phyloP scores from a whole-genome alignment of 306 rosid genomes.

The Arachis stenosperma region DNA sequence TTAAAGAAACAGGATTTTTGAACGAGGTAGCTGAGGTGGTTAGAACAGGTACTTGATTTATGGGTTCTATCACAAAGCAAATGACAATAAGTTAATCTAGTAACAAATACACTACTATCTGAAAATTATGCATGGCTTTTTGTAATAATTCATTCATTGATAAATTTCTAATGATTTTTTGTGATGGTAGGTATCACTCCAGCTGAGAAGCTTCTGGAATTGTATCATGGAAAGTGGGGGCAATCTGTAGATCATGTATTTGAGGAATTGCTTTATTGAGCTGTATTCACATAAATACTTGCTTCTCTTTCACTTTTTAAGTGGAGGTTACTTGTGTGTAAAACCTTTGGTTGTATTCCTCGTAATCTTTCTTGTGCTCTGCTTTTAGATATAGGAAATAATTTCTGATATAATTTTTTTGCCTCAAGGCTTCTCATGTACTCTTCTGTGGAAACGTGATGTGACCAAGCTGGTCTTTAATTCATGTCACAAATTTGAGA shows the following conservation, averaged over 20 bases:
- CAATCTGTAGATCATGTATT: conserved; percentile 83
- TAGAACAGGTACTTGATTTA: conserved; percentile 65
- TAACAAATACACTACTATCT: neutral
- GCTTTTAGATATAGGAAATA: conserved; percentile 48
- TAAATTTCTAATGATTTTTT: neutral
- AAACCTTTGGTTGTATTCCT: conserved; percentile 41
- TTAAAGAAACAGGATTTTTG: conserved; percentile 86
- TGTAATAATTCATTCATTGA: neutral
- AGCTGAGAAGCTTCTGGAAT: conserved; percentile 85
- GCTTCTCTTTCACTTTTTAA: conserved; percentile 34
- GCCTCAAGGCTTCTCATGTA: conserved; percentile 41
- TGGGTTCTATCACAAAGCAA: neutral
- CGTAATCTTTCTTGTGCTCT: conserved; percentile 34
- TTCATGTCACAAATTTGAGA: conserved; percentile 24
- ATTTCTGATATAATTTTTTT: conserved; percentile 41
- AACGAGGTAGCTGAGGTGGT: conserved; percentile 93
- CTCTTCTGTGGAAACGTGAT: conserved; percentile 30
- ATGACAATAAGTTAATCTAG: neutral
- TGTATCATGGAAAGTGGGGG: conserved; percentile 84
- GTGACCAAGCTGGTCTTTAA: conserved; percentile 37
- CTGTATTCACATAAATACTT: conserved; percentile 35
- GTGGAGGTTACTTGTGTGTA: conserved; percentile 43
- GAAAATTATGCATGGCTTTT: neutral
- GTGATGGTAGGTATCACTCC: conserved; percentile 79
- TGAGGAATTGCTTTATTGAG: conserved; percentile 89